Percentiles rank a stretch among this genome's conserved stretches.
phyloP scores from a whole-genome alignment of 192 early-diverging fungal species.

The Entomortierella parvispora region DNA sequence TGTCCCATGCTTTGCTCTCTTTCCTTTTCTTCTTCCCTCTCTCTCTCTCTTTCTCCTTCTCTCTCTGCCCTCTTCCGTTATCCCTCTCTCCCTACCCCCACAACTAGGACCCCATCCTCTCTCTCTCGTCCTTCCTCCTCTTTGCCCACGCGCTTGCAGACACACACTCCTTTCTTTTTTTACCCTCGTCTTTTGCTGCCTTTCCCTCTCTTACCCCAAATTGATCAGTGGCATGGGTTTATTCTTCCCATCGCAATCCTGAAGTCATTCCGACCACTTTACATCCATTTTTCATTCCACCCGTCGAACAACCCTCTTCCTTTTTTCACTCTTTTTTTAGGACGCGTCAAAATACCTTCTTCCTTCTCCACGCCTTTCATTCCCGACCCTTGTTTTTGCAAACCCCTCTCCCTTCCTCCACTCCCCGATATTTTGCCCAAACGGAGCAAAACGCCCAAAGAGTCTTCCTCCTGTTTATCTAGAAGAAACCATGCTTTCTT shows the following conservation, averaged over 20 bases:
- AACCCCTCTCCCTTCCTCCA: too few relatives aligned
- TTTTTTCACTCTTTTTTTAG: background rate
- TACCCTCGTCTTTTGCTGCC: background rate
- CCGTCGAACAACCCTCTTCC: too few relatives aligned
- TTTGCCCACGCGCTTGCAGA: background rate
- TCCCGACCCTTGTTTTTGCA: background rate
- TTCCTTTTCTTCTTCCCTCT: slow-evolving; percentile 3
- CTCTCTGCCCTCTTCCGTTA: background rate
- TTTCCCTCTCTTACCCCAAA: background rate
- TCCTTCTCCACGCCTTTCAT: background rate
- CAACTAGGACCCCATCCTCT: background rate
- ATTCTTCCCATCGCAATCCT: too few relatives aligned
- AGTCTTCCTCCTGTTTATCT: too few relatives aligned
- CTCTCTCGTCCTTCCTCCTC: background rate
- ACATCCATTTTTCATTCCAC: slow-evolving; percentile 11
- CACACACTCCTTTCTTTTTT: background rate
- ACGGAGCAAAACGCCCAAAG: too few relatives aligned
- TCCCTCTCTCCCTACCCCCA: background rate
- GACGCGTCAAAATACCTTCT: too few relatives aligned
- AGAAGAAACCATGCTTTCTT: background rate
- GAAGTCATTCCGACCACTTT: background rate
- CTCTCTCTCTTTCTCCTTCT: background rate
- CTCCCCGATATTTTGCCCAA: too few relatives aligned
- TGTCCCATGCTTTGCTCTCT: background rate
- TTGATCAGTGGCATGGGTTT: too few relatives aligned